Evolutionary conservation across 108 stramenopile genomes (phyloP).

Genomic region (Cyclotella baltica): DNA sequence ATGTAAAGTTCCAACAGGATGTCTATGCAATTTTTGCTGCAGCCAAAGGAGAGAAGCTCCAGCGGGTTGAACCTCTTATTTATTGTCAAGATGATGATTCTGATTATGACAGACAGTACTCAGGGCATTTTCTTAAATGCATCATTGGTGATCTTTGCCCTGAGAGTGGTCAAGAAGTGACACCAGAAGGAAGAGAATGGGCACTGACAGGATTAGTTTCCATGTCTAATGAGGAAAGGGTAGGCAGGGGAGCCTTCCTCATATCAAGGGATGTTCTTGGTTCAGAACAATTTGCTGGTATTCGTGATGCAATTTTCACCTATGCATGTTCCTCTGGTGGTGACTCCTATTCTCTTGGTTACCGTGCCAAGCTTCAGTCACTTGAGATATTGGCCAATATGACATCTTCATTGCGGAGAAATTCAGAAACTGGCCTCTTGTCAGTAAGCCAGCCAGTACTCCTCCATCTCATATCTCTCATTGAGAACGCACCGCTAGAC

Average conservation of each 20-base stretch:
- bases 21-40: constrained; percentile 73
- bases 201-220: constrained; percentile 20
- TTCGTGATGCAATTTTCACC: constrained; percentile 19
- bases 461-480: constrained; percentile 3
- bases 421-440: neutral
- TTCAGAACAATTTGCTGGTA: constrained; percentile 8
- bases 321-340: neutral
- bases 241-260: constrained; percentile 20
- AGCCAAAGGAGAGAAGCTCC: constrained; percentile 51
- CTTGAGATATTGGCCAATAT: constrained; percentile 36
- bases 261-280: constrained; percentile 18
- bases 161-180: neutral
- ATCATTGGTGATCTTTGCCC: constrained; percentile 14
- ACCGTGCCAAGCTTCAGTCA: constrained; percentile 21
- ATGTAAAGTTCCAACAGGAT: constrained; percentile 56
- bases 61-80: neutral
- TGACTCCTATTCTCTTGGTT: neutral
- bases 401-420: neutral
- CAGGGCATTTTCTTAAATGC: neutral
- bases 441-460: neutral
- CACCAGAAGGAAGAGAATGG: constrained; percentile 3
- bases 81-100: constrained; percentile 17
- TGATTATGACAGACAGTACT: neutral
- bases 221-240: constrained; percentile 15
- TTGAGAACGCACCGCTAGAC: constrained; percentile 18